A percentile compares a stretch with the other conserved stretches of the same genome.
phyloP scores from a whole-genome alignment of 768 basidiomycete genomes.

The Mycena haematopus region DNA sequence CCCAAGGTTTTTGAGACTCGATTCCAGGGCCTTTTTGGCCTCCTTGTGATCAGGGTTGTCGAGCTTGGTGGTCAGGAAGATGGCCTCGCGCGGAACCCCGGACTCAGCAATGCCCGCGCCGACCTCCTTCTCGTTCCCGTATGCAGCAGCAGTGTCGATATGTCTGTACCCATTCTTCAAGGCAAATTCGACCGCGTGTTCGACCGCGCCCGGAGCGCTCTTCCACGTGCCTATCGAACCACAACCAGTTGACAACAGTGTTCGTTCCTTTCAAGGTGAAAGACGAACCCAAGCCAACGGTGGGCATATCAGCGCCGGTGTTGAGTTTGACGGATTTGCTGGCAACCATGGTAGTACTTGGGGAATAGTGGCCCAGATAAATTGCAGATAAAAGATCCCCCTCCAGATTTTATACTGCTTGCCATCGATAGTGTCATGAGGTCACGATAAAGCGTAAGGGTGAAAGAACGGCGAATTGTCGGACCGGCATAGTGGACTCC shows the following conservation, averaged over 20 bases:
- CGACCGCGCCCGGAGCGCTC: slow-evolving; percentile 71
- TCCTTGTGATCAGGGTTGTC: slow-evolving; percentile 66
- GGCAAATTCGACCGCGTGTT: slow-evolving; percentile 76
- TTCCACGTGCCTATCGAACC: slow-evolving; percentile 75
- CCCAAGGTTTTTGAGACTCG: slow-evolving; percentile 71
- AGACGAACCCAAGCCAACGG: slow-evolving; percentile 65
- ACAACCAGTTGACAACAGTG: neutral
- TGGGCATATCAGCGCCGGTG: slow-evolving; percentile 80
- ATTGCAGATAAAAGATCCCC: too few relatives aligned
- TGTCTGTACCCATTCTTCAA: slow-evolving; percentile 77
- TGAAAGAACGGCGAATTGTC: too few relatives aligned
- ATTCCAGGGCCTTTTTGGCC: slow-evolving; percentile 66
- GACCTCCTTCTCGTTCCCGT: slow-evolving; percentile 81
- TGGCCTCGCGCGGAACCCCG: slow-evolving; percentile 70
- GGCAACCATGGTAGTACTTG: slow-evolving; percentile 51
- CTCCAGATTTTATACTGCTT: too few relatives aligned
- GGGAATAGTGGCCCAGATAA: too few relatives aligned
- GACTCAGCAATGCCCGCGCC: slow-evolving; percentile 79
- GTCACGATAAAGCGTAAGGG: too few relatives aligned
- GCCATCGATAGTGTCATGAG: too few relatives aligned
- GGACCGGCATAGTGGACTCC: too few relatives aligned
- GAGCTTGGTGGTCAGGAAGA: slow-evolving; percentile 85
- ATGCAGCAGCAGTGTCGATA: slow-evolving; percentile 74
- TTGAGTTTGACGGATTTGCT: slow-evolving; percentile 64
- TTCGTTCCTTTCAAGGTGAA: neutral